Percentiles rank a stretch among this genome's conserved stretches.
Evolutionary conservation across 768 basidiomycete species (phyloP).

Genomic region (Russula earlei): DNA sequence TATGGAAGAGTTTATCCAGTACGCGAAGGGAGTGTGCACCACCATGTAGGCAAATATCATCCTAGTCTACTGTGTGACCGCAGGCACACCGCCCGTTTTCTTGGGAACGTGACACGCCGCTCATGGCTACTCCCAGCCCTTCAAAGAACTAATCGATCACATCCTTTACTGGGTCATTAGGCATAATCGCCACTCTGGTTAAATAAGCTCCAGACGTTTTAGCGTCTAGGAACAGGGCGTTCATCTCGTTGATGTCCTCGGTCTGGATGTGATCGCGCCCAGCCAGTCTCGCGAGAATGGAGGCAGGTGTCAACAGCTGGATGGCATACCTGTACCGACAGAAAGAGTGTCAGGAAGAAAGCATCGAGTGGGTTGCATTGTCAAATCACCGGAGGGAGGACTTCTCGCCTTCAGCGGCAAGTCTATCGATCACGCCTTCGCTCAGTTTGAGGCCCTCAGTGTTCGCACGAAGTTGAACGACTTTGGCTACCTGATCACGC

Average conservation of each 20-base stretch:
- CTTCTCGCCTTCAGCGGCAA: conserved; percentile 76
- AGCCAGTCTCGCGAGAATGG: conserved; percentile 69
- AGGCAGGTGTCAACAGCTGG: conserved; percentile 84
- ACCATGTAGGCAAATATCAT: conserved; percentile 33
- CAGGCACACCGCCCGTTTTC: not conserved
- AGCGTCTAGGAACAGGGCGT: conserved; percentile 90
- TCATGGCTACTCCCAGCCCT: not conserved
- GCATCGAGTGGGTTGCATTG: not conserved
- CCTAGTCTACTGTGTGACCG: not conserved
- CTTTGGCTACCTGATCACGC: conserved; percentile 75
- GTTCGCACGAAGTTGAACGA: conserved; percentile 77
- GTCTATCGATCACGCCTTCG: conserved; percentile 62
- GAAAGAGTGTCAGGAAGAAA: conserved; percentile 3
- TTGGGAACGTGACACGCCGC: not conserved
- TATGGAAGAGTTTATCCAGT: conserved; percentile 79
- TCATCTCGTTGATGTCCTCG: conserved; percentile 91
- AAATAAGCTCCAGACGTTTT: conserved; percentile 43
- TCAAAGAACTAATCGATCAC: not conserved
- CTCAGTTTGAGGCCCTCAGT: conserved; percentile 79
- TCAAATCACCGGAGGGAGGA: conserved; percentile 61
- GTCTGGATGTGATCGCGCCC: conserved; percentile 75
- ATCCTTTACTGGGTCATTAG: not conserved
- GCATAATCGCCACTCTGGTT: conserved; percentile 1
- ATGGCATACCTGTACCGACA: conserved; percentile 61
- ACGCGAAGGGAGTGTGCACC: conserved; percentile 76